Evolutionary conservation across 2,329 filamentous ascomycete genomes (phyloP), one percentile per base, ranked within the genome.

Genomic region (Xylaria sp.): DNA sequence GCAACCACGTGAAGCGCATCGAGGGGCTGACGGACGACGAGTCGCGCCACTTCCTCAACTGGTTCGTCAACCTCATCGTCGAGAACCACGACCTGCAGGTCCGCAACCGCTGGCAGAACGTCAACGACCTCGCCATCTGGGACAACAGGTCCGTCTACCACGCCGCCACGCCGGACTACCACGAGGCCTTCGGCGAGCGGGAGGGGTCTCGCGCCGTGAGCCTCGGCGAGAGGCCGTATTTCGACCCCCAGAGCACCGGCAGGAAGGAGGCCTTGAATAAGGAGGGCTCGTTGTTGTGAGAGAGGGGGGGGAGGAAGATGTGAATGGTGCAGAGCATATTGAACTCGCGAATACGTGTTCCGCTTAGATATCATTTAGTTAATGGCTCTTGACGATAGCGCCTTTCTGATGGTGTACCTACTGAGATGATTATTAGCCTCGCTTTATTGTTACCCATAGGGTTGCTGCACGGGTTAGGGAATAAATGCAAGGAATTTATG

Each of bases 61-160:
- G 73, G 73, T 75, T 77, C 69, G 70, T 74, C n/a, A 47, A 66
- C 36, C 72, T 76, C 34, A 58, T 78, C 57, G 70, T 74, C 47
- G 72, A 75, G 72, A 77, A 77, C 59, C 76, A 77, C 60, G 75
- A 77, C 34, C 69, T 77, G 34, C 74, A 75, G 70, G 75, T 77
- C 6, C 70, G 79, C 14, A 69, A 78, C 36, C 76, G 75, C 47
- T 81, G 78, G 79, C 72, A 79, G 67, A 75, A 76, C 60, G 30
- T 67, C 12, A 78, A 80, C 64, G 79, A 81, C 63, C 53, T 71
- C 24, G 81, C 85, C 0, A 87, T 89, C 69, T 89, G 86, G 86
- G 86, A 89, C 70, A 89, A 88, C 68, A 76, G 86, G 24, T 83
- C 81, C 67, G 82, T 79, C 21, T 87, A 84, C 78, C 86, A 88